Evolutionary conservation across 2,329 filamentous ascomycete genomes (phyloP).

Genomic region (Tolypocladium nubicola): DNA sequence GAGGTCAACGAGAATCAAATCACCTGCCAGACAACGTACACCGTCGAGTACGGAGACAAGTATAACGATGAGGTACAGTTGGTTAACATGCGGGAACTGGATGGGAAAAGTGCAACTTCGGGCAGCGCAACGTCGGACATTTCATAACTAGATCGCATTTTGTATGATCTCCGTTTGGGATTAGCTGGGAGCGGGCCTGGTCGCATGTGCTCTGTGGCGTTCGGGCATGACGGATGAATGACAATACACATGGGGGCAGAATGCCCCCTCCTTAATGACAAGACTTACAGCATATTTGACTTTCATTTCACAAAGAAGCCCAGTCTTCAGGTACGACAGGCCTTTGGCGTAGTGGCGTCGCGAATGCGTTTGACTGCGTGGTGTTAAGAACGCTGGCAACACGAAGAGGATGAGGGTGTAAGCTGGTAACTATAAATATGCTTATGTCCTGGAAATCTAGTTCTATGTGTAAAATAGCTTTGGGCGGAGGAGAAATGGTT

Average conservation of each 20-base stretch:
- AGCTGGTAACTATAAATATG: too few relatives aligned
- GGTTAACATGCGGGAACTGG: constrained; percentile 17
- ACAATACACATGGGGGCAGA: not conserved
- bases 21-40: constrained; percentile 21
- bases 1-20: constrained; percentile 16
- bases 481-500: not conserved
- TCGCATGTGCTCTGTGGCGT: not conserved
- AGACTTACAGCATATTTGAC: not conserved
- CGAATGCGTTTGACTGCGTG: too few relatives aligned
- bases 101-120: not conserved
- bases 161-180: not conserved
- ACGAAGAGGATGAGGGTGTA: too few relatives aligned
- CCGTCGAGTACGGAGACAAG: constrained; percentile 19
- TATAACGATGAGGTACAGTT: constrained; percentile 20
- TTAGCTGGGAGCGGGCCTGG: not conserved
- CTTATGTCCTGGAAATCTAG: not conserved
- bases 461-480: not conserved
- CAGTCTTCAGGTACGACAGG: too few relatives aligned
- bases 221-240: not conserved
- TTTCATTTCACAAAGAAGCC: too few relatives aligned
- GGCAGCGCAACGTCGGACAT: not conserved
- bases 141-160: too few relatives aligned
- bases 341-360: too few relatives aligned
- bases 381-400: too few relatives aligned
- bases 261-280: not conserved